Base-by-base conservation (phyloP, 108 stramenopile species). In the Nitzschia palea region DNA sequence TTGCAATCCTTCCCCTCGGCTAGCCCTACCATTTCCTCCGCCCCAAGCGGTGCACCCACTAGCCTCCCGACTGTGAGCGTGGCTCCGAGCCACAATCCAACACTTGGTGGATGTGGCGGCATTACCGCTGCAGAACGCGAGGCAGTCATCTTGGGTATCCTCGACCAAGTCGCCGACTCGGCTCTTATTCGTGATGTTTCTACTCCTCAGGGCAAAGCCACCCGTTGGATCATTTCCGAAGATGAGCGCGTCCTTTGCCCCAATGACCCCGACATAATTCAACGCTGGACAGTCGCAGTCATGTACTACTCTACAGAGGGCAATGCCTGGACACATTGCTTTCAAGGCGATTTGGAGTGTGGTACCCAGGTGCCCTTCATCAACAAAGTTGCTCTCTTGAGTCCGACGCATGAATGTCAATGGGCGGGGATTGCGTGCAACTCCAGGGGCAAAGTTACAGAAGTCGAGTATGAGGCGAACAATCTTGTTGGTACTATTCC, bases 271-370 rank as follows among this genome's bases (percentile, higher is more conserved):
- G 67, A 74, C 31, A 29, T 84, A 14, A 40, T 84, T 17, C 91
- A 93, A 58, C 91, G 91, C 17, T 93, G 85, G 69, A 81, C 67
- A 1, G 56, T 93, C 50, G 91, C 86, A 6, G 77, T 81, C 20
- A 82, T 93, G 73, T 93, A 93, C 68, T 89, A 74, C 62, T 73
- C 83, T 5, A 84, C 86, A 9, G 63, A 60, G 10, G 91, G 91
- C 0, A 79, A 84, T 36, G 34, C 48, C 43, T 93, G 91, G 91
- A 33, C 50, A 2, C 52, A 83, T 71, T 81, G 71, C 34, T 70
- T 30, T 22, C 58, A 62, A 28, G 55, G 57, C 1, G 57, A 54
- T 12, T 76, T 77, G 33, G 37, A 35, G 0, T 85, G 83, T 55
- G 78, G 79, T 10, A 35, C 23, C 2, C 28, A 56, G 28, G 33